Conservation (phyloP, 2,329 filamentous ascomycete genomes). For the Emergomyces orientalis region DNA sequence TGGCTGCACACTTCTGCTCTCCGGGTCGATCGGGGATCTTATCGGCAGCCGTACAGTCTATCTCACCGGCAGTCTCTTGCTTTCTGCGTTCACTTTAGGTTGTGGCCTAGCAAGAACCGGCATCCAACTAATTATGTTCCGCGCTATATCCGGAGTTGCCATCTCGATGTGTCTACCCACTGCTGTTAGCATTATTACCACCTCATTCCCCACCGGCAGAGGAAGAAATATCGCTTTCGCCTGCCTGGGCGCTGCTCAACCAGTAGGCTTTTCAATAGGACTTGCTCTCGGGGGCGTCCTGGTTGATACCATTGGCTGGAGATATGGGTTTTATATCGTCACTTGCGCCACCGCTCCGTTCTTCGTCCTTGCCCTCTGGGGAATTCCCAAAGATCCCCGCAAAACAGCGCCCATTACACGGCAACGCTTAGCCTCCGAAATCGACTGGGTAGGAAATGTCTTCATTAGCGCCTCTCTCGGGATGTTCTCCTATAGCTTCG, state of each 20-base stretch:
- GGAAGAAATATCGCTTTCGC: conserved; percentile 44
- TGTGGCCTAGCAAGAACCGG: conserved; percentile 31
- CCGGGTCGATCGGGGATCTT: conserved; percentile 42
- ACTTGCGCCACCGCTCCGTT: conserved; percentile 37
- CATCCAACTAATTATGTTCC: conserved; percentile 38
- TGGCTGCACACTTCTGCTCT: conserved; percentile 40
- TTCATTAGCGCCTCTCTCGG: conserved; percentile 4
- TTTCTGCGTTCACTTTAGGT: conserved; percentile 33
- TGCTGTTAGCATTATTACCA: conserved; percentile 41
- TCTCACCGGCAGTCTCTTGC: conserved; percentile 37
- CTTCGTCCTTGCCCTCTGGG: conserved; percentile 33
- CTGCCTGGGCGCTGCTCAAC: conserved; percentile 41
- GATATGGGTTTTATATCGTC: conserved; percentile 43
- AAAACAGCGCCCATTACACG: neutral
- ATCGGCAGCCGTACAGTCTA: conserved; percentile 40
- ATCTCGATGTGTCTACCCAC: conserved; percentile 40
- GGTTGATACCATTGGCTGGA: conserved; percentile 44
- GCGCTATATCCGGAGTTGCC: conserved; percentile 37
- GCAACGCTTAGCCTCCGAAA: conserved; percentile 1
- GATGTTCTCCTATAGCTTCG: conserved; percentile 7
- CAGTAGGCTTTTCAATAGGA: conserved; percentile 42
- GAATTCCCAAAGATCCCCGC: conserved; percentile 26
- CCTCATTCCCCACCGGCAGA: conserved; percentile 36
- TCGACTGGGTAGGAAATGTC: conserved; percentile 6
- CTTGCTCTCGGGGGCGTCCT: conserved; percentile 43